Conservation (phyloP, 495 filamentous ascomycete genomes). For the Podospora didyma region DNA sequence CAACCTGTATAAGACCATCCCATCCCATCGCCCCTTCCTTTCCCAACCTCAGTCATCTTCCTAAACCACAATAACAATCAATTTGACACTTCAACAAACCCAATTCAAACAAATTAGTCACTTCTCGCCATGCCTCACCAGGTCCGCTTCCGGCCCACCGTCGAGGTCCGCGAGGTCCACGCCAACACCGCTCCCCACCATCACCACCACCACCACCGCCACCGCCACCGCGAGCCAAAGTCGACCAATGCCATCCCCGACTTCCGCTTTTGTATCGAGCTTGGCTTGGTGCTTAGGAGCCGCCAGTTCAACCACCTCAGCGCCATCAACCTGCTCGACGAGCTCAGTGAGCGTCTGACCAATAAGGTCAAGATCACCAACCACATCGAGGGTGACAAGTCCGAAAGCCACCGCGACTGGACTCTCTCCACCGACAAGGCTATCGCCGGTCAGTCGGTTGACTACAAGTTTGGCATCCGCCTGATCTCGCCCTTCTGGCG, state of each 20-base stretch:
- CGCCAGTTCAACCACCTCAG: slow-evolving; percentile 19
- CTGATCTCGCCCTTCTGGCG: slow-evolving; percentile 25
- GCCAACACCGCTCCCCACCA: not conserved
- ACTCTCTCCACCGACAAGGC: slow-evolving; percentile 18
- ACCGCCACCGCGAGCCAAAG: not conserved
- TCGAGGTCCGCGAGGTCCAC: not conserved
- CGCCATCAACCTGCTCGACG: slow-evolving; percentile 13
- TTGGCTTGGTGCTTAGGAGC: slow-evolving; percentile 25
- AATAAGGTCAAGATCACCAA: slow-evolving; percentile 10
- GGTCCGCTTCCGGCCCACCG: not conserved
- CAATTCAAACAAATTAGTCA: too few relatives aligned
- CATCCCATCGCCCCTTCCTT: too few relatives aligned
- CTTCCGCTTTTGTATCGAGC: slow-evolving; percentile 27
- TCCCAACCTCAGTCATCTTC: too few relatives aligned
- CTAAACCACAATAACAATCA: too few relatives aligned
- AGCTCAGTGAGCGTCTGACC: slow-evolving; percentile 18
- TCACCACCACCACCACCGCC: not conserved
- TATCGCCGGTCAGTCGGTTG: slow-evolving; percentile 15
- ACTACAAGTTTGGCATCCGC: slow-evolving; percentile 26
- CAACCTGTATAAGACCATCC: not conserved
- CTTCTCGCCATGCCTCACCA: slow-evolving; percentile 4
- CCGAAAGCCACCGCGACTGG: slow-evolving; percentile 16
- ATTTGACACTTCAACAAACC: too few relatives aligned
- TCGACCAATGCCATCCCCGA: slow-evolving; percentile 7
- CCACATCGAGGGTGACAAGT: slow-evolving; percentile 4